Evolutionary conservation across 2,329 filamentous ascomycete genomes (phyloP).

Genomic region (Metarhizium guizhouense): DNA sequence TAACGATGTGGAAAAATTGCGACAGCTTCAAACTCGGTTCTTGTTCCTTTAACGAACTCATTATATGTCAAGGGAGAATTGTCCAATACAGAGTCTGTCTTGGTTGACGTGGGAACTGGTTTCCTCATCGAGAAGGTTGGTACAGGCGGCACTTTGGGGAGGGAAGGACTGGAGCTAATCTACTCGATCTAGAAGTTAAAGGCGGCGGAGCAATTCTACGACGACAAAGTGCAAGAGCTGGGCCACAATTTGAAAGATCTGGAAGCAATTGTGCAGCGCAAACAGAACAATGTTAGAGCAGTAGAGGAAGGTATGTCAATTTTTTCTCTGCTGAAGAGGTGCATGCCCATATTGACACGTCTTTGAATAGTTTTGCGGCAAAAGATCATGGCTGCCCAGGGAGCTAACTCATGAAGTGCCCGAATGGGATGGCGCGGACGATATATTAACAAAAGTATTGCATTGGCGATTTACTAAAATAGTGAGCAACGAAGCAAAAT

Average conservation of each 20-base stretch:
- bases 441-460: background rate
- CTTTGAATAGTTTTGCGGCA: constrained; percentile 25
- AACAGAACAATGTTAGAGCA: constrained; percentile 75
- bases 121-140: constrained; percentile 87
- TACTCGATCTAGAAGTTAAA: constrained; percentile 34
- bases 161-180: constrained; percentile 5
- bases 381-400: constrained; percentile 31
- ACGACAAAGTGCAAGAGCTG: constrained; percentile 45
- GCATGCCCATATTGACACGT: background rate
- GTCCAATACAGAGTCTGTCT: constrained; percentile 62
- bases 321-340: background rate
- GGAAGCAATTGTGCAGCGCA: constrained; percentile 51
- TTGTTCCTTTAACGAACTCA: constrained; percentile 92
- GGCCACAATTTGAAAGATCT: constrained; percentile 45
- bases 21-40: constrained; percentile 44
- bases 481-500: background rate
- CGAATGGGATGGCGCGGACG: background rate
- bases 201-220: constrained; percentile 47
- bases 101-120: constrained; percentile 89
- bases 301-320: constrained; percentile 69
- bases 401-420: constrained; percentile 10
- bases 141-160: background rate
- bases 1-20: background rate
- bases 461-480: background rate
- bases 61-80: constrained; percentile 85